Base-by-base conservation (phyloP, 768 basidiomycete genomes). In the Boletus huronensis region DNA sequence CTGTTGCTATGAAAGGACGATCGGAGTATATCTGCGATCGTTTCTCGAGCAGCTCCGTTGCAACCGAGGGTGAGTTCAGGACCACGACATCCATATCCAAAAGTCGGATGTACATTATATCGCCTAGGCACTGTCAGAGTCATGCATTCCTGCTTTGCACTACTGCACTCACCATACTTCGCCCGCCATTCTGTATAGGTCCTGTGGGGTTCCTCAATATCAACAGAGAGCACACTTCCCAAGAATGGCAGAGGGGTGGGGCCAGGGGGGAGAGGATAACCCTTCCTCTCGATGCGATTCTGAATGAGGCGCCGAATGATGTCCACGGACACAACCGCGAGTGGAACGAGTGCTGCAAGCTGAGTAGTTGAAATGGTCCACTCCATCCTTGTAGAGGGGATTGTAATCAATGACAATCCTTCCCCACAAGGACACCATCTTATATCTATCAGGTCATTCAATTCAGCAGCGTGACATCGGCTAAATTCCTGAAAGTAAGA, bases 21-120 rank as follows among this genome's bases (percentile, higher is more conserved):
- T 79, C 75, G 9, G 81, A 81, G 58, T 82, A 81, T 31, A 77
- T 73, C 11, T 65, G 64, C 2, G 78, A 76, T 10, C 79, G 74
- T 44, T 71, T 69, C 43, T 81, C 79, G 34, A 84, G 68, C 3
- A 84, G 70, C 38, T 81, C 80, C 21, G 67, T 57, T 2, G 72
- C 75, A 14, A 70, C 73, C 49, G 74, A 72, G 23, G 64, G 64
- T 14, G 73, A 70, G 60, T 79, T 83, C 34, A 83, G 60, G 49
- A 83, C 63, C 26, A 83, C 65, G 17, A 76, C 71, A 16, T 68
- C 70, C 39, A 72, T 70, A 51, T 77, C 80, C 59, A 79, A 75
- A n/a, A 79, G 67, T 26, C 72, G 72, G 55, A 79, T 75, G 14
- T 78, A 78, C 39, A 84, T 73, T 14, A 84, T 62, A 7, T 77